These are phyloP conservation scores for Chlamydomonas eustigma DNA, from an alignment of 139 green algal species.

Conservation along the genomic window DNA sequence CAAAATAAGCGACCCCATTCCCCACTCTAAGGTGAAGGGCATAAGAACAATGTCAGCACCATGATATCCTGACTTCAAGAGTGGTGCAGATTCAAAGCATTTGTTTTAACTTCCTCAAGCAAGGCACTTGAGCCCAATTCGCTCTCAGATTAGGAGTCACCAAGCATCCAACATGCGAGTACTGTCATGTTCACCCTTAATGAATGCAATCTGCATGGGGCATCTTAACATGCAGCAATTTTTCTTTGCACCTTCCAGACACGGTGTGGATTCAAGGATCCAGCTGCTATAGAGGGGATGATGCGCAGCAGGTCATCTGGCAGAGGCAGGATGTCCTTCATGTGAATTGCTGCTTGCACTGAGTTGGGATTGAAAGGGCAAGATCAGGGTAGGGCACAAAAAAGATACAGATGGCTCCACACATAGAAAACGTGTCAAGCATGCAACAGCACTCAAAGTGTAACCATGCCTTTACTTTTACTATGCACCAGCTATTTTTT, in stretches of 20 bases:
- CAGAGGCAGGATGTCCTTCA: neutral
- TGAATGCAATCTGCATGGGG: too few relatives aligned
- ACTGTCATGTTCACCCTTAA: neutral
- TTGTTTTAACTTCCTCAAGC: neutral
- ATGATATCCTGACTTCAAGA: neutral
- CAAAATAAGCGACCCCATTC: constrained; percentile 58
- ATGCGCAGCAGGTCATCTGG: constrained; percentile 7
- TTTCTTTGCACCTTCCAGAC: constrained; percentile 1
- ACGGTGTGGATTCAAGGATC: neutral
- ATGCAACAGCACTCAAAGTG: neutral
- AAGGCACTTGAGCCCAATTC: neutral
- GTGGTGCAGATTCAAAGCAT: neutral
- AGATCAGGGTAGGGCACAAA: too few relatives aligned
- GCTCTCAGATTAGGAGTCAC: neutral
- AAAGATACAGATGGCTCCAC: too few relatives aligned
- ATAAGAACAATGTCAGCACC: neutral
- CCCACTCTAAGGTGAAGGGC: constrained; percentile 24
- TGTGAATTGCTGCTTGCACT: neutral
- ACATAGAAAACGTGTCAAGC: neutral
- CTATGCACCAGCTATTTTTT: neutral
- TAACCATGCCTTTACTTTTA: neutral
- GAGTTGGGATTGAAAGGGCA: too few relatives aligned
- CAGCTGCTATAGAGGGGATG: neutral
- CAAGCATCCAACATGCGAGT: constrained; percentile 4
- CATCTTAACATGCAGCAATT: too few relatives aligned